Conservation (phyloP, 768 basidiomycete species). For the Tephrocybe sp. region DNA sequence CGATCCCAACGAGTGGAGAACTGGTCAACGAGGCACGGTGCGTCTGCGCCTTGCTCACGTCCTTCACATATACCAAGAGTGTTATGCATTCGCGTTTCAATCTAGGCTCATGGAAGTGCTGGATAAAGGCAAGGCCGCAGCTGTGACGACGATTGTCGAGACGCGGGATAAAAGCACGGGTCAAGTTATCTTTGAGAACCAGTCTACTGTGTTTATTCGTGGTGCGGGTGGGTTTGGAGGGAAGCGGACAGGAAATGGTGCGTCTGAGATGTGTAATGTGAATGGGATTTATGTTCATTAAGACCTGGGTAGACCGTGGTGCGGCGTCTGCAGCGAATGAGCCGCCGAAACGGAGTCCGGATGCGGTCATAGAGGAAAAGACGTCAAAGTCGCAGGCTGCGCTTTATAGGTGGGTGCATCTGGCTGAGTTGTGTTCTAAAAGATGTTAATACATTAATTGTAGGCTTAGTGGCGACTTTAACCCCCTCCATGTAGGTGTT, state of each 20-base stretch:
- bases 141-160: conserved; percentile 75
- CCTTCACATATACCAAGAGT: no score
- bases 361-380: conserved; percentile 86
- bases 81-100: neutral
- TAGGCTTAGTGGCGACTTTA: conserved; percentile 87
- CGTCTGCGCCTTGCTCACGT: conserved; percentile 14
- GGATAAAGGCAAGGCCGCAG: conserved; percentile 92
- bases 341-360: conserved; percentile 80
- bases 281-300: neutral
- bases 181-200: conserved; percentile 85
- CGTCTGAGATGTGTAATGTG: neutral
- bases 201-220: conserved; percentile 88
- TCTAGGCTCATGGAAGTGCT: conserved; percentile 72
- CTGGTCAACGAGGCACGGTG: conserved; percentile 74
- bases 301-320: conserved; percentile 68
- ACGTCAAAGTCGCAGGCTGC: conserved; percentile 83
- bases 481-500: conserved; percentile 78
- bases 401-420: conserved; percentile 69
- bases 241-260: conserved; percentile 78
- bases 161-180: conserved; percentile 81
- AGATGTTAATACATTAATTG: neutral
- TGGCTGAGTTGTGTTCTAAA: neutral
- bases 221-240: conserved; percentile 97
- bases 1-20: conserved; percentile 82
- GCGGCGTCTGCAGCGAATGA: conserved; percentile 79